phyloP scores from a whole-genome alignment of 2,329 filamentous ascomycete species.

The Cladosporium sp. region DNA sequence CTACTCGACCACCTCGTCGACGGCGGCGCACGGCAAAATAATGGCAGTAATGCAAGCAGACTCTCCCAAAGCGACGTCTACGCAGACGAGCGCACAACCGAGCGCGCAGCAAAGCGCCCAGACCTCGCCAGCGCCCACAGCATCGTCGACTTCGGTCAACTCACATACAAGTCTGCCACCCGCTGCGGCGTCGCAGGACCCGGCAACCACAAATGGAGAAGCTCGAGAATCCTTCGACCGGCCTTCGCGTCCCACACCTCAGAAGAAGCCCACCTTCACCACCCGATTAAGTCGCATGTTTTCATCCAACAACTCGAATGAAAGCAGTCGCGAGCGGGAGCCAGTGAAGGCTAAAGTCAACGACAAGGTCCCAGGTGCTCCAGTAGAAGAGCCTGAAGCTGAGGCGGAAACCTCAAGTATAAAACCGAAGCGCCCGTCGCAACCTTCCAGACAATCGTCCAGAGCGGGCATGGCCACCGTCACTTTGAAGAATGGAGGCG shows the following conservation, averaged over 20 bases:
- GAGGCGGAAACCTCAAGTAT: conserved; percentile 11
- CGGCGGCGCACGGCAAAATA: neutral
- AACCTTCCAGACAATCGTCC: conserved; percentile 27
- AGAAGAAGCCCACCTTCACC: conserved; percentile 35
- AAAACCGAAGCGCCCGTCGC: conserved; percentile 18
- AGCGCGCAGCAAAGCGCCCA: conserved; percentile 5
- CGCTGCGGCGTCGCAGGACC: neutral
- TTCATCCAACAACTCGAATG: conserved; percentile 22
- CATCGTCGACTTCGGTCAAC: conserved; percentile 38
- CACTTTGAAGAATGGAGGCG: conserved; percentile 19
- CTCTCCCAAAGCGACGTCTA: neutral
- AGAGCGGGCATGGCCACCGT: conserved; percentile 21
- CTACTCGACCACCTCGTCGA: neutral
- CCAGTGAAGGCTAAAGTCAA: conserved; percentile 16
- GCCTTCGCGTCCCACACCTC: conserved; percentile 18
- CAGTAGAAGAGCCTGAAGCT: conserved; percentile 21
- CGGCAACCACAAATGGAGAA: conserved; percentile 17
- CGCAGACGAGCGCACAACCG: conserved; percentile 3
- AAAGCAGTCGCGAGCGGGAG: conserved; percentile 15
- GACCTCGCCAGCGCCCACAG: conserved; percentile 38
- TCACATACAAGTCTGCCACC: conserved; percentile 19
- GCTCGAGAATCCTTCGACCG: conserved; percentile 13
- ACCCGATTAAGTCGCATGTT: conserved; percentile 38
- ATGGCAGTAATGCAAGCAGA: neutral
- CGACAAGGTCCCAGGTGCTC: conserved; percentile 24